Evolutionary conservation across 768 basidiomycete genomes (phyloP).

Genomic region (Porphyrellus cyaneotinctus): DNA sequence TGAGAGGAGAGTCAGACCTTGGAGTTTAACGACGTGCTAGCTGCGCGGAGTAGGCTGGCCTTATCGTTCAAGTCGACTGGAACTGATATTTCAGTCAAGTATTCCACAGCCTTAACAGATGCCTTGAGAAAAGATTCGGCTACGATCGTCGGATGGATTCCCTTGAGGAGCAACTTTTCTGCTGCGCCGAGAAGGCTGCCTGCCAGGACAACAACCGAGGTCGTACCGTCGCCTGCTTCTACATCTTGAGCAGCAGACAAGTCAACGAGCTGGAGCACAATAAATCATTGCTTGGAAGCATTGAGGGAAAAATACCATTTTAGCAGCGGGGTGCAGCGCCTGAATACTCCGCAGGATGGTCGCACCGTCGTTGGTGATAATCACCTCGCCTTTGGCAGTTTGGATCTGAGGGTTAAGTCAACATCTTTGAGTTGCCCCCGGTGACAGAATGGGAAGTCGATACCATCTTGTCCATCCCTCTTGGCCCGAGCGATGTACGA

Average conservation of each 20-base stretch:
- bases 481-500: slow-evolving; percentile 90
- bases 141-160: slow-evolving; percentile 96
- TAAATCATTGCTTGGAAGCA: neutral
- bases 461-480: slow-evolving; percentile 99
- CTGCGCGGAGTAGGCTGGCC: slow-evolving; percentile 81
- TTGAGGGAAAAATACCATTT: slow-evolving; percentile 64
- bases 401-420: slow-evolving; percentile 63
- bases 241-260: slow-evolving; percentile 97
- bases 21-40: slow-evolving; percentile 93
- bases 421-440: neutral
- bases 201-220: slow-evolving; percentile 94
- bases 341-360: slow-evolving; percentile 95
- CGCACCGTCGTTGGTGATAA: slow-evolving; percentile 98
- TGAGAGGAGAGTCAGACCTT: slow-evolving; percentile 52
- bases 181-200: slow-evolving; percentile 91
- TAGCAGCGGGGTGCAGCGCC: slow-evolving; percentile 95
- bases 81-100: slow-evolving; percentile 85
- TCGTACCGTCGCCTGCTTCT: slow-evolving; percentile 98
- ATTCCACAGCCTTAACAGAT: slow-evolving; percentile 90
- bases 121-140: slow-evolving; percentile 95
- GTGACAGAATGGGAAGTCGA: slow-evolving; percentile 21
- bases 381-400: slow-evolving; percentile 93
- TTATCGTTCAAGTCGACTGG: slow-evolving; percentile 90
- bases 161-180: slow-evolving; percentile 94
- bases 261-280: slow-evolving; percentile 75